A percentile compares a stretch with the other conserved stretches of the same genome.
phyloP scores from a whole-genome alignment of 2,329 filamentous ascomycete genomes.

The Xylaria sp. region DNA sequence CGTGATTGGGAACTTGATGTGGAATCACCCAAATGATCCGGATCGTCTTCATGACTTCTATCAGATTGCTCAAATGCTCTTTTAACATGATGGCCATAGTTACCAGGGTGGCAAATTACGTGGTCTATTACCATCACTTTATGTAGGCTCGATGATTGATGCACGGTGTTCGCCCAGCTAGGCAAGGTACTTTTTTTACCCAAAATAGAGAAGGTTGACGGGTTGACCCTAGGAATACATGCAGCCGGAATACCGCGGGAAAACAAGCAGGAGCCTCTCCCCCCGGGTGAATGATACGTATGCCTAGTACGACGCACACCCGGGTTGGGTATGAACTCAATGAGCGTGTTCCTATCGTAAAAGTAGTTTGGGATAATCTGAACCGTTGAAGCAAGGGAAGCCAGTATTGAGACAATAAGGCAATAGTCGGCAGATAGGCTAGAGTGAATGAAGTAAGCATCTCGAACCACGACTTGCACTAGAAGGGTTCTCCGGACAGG shows the following conservation, averaged over 20 bases:
- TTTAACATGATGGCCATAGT: neutral
- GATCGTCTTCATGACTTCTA: constrained; percentile 4
- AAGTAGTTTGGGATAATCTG: constrained; percentile 6
- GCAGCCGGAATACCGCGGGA: constrained; percentile 2
- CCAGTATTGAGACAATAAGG: constrained; percentile 16
- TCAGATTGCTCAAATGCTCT: neutral
- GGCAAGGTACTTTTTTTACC: constrained; percentile 9
- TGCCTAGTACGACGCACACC: neutral
- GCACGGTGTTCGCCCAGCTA: constrained; percentile 10
- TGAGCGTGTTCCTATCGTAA: neutral
- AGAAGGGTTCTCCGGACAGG: neutral
- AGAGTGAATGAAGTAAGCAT: constrained; percentile 15
- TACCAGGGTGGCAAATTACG: neutral
- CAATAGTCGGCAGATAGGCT: constrained; percentile 12
- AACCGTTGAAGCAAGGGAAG: constrained; percentile 16
- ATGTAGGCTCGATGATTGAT: constrained; percentile 8
- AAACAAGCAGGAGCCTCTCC: constrained; percentile 4
- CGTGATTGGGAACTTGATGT: neutral
- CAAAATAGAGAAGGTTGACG: constrained; percentile 19
- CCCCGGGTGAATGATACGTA: neutral
- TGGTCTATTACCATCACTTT: constrained; percentile 8
- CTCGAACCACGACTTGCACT: constrained; percentile 3
- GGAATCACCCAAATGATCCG: neutral
- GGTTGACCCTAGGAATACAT: constrained; percentile 11
- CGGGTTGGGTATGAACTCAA: neutral